Evolutionary conservation across 2,329 filamentous ascomycete species (phyloP).

Genomic region (Remersonia thermophila): DNA sequence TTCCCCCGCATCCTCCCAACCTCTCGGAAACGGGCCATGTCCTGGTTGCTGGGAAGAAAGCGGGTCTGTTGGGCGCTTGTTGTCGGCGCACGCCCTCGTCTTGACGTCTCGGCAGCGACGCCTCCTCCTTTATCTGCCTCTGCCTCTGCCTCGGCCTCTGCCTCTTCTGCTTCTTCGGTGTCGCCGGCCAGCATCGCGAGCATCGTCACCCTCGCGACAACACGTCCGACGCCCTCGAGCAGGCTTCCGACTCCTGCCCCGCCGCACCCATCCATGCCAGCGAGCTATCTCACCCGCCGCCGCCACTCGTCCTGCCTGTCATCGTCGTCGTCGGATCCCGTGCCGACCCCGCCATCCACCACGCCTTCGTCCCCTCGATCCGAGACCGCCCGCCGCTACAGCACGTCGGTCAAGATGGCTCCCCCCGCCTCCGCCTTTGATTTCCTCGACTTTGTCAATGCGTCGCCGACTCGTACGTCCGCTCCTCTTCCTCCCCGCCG

Average conservation of each 20-base stretch:
- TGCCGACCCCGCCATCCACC: constrained; percentile 1
- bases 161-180: background rate
- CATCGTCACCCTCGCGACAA: too few relatives aligned
- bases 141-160: too few relatives aligned
- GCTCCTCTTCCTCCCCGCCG: too few relatives aligned
- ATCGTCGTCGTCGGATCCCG: too few relatives aligned
- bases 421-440: constrained; percentile 54
- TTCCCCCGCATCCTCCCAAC: too few relatives aligned
- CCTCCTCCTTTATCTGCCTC: too few relatives aligned
- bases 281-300: background rate
- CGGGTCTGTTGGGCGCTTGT: background rate
- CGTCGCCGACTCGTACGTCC: constrained; percentile 85
- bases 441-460: constrained; percentile 89
- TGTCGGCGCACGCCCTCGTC: too few relatives aligned
- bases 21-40: too few relatives aligned
- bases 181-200: too few relatives aligned
- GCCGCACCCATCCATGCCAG: background rate
- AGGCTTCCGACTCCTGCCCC: background rate
- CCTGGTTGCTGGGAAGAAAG: background rate
- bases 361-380: background rate
- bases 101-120: too few relatives aligned
- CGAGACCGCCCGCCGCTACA: background rate
- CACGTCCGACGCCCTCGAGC: background rate
- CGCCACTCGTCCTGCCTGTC: background rate
- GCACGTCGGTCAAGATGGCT: constrained; percentile 30